Conservation (phyloP, 2,329 filamentous ascomycete species). For the Penicillium frequentans region DNA sequence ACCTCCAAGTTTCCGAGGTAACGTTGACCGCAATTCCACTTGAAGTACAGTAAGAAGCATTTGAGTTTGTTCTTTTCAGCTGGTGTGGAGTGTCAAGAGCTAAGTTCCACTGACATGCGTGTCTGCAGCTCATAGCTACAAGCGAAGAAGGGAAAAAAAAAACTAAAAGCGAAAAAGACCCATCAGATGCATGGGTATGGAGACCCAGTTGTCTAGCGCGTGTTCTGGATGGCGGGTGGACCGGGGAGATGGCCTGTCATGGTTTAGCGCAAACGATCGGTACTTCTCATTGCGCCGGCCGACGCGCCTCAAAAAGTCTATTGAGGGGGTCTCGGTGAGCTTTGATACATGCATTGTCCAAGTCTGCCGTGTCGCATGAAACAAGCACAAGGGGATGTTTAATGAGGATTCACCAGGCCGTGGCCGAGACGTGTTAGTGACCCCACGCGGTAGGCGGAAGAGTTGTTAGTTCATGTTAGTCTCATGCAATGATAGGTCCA, state of each 20-base stretch:
- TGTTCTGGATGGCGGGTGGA: background rate
- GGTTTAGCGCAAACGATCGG: slow-evolving; percentile 9
- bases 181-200: background rate
- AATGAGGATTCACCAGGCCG: slow-evolving; percentile 8
- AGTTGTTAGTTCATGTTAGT: background rate
- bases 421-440: background rate
- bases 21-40: background rate
- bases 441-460: background rate
- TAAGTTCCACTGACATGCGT: background rate
- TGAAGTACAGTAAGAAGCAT: background rate
- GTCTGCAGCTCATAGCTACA: background rate
- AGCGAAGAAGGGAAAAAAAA: background rate
- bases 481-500: background rate
- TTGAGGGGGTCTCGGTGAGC: background rate
- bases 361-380: background rate
- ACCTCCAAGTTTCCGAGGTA: background rate
- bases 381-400: slow-evolving; percentile 1
- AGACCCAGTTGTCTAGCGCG: background rate
- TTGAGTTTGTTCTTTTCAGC: background rate
- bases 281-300: background rate
- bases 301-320: slow-evolving; percentile 8
- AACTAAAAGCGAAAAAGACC: background rate
- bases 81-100: background rate
- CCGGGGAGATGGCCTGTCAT: slow-evolving; percentile 13
- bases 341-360: background rate